Evolutionary conservation across 2,329 filamentous ascomycete species (phyloP), one percentile per base, ranked within the genome.

Genomic region (Rutstroemia sp.): DNA sequence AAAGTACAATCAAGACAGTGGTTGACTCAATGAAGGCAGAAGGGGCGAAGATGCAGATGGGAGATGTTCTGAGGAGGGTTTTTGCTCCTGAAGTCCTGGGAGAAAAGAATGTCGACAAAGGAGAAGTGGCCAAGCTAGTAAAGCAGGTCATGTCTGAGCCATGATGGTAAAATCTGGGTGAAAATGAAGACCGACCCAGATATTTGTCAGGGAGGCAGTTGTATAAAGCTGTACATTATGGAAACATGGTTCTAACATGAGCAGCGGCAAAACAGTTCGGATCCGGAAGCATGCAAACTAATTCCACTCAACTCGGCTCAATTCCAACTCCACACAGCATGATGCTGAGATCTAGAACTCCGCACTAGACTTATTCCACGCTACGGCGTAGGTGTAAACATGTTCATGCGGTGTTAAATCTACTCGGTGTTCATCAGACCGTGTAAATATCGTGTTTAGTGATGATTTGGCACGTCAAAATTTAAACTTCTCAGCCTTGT

Each of bases 61-160:
- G 85, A 4, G 77, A 81, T 56, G 77, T 86, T 9, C 80, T 90
- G 78, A 87, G 83, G 74, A 76, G 73, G 59, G 69, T 87, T 10
- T 70, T 81, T 52, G 72, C 72, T 45, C 75, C 77, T 30, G 74
- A 76, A 7, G 77, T 74, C 4, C 71, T 88, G 27, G 80, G 83
- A 58, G 86, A 81, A 38, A 85, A 84, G 71, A 77, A 80, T 41
- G 77, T 88, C 38, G 81, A 90, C 67, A 82, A 77, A 71, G 78
- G 76, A 52, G 76, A 80, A 61, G 72, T 91, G 49, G 79, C 77
- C 4, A 79, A 74, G 64, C 71, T 85, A 63, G 81, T 88, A 50
- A 86, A 86, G 72, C 74, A 82, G 66, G 64, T 67, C 10, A 46
- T 72, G 52, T 62, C 63, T 2, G 62, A 59, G 41, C 25, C 56